These are phyloP conservation scores for Jacaranda copaia DNA, from an alignment of 257 asterid genomes.

Conservation along the genomic window DNA sequence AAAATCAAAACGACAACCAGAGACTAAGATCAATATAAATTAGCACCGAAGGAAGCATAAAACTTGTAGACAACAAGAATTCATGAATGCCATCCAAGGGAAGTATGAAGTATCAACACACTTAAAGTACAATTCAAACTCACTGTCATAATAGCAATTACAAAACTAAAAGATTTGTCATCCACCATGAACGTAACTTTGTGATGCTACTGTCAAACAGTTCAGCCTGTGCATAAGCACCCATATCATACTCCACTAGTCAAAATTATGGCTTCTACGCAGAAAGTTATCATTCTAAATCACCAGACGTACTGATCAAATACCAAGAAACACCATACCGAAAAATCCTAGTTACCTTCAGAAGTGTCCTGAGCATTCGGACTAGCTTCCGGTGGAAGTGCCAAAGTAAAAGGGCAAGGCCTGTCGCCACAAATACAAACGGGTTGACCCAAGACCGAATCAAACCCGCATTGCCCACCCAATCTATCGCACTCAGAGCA, in stretches of 20 bases:
- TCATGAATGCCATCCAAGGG: background rate
- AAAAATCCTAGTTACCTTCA: constrained; percentile 38
- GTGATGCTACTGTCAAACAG: background rate
- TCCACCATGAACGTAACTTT: background rate
- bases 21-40: background rate
- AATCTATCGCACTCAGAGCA: constrained; percentile 54
- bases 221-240: background rate
- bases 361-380: constrained; percentile 18
- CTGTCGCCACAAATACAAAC: constrained; percentile 65
- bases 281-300: background rate
- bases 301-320: background rate
- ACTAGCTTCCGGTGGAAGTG: constrained; percentile 43
- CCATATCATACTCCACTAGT: too few species aligned
- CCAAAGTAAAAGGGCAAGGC: constrained; percentile 44
- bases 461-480: constrained; percentile 74
- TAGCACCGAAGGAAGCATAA: too few species aligned
- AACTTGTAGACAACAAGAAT: too few species aligned
- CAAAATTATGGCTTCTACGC: background rate
- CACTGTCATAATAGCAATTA: background rate
- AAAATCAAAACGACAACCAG: background rate
- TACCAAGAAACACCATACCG: background rate
- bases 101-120: background rate
- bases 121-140: background rate
- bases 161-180: background rate
- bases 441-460: constrained; percentile 41